phyloP scores from a whole-genome alignment of 2,329 filamentous ascomycete genomes.

The Colletotrichum cordylinicola region DNA sequence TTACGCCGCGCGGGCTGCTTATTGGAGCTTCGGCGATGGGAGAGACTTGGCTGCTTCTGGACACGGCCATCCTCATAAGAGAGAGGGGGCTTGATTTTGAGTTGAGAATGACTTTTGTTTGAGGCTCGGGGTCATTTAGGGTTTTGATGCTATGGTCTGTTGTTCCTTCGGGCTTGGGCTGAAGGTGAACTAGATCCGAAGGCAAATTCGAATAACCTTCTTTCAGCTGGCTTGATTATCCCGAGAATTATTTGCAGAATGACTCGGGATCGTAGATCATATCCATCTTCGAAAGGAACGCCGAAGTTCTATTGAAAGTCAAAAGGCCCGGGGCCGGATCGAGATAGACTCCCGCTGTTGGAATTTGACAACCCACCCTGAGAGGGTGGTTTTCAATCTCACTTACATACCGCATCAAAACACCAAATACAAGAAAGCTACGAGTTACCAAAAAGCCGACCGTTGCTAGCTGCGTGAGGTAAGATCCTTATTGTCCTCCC shows the following conservation, averaged over 20 bases:
- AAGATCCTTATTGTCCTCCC: not conserved
- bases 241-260: not conserved
- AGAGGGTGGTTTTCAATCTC: not conserved
- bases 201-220: not conserved
- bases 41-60: not conserved
- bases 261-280: not conserved
- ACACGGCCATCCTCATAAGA: not conserved
- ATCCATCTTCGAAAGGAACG: not conserved
- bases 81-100: not conserved
- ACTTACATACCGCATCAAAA: not conserved
- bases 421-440: not conserved
- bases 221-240: not conserved
- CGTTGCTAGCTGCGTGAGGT: not conserved
- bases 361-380: rapidly evolving
- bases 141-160: not conserved
- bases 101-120: not conserved
- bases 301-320: not conserved
- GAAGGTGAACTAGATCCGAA: not conserved
- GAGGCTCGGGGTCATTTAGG: not conserved
- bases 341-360: not conserved
- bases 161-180: not conserved
- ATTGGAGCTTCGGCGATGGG: not conserved
- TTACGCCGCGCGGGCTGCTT: not conserved
- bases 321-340: not conserved
- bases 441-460: not conserved